These are phyloP conservation scores for Rhodotorula paludigena DNA, from an alignment of 768 basidiomycete species.

Conservation along the genomic window DNA sequence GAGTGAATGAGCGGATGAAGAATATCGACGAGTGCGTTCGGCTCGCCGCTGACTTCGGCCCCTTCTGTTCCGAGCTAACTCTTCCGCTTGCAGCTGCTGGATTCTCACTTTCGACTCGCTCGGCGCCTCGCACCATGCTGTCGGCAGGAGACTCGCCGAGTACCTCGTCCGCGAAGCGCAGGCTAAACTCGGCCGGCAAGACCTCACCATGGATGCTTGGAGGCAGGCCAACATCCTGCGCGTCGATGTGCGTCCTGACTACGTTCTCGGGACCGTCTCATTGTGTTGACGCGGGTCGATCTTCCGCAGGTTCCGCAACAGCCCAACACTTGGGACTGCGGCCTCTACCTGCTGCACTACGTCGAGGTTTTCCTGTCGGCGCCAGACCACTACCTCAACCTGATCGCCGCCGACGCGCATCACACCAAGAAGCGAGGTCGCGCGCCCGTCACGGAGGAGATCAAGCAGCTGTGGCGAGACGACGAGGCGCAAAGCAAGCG, in stretches of 20 bases:
- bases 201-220: conserved; percentile 44
- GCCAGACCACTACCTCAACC: conserved; percentile 47
- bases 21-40: not conserved
- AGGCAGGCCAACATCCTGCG: conserved; percentile 43
- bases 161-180: conserved; percentile 75
- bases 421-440: not conserved
- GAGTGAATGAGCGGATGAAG: not conserved
- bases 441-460: too few relatives aligned
- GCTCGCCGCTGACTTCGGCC: not conserved
- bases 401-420: not conserved
- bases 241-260: conserved; percentile 50
- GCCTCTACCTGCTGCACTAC: conserved; percentile 83
- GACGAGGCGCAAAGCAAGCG: too few relatives aligned
- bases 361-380: conserved; percentile 68
- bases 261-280: not conserved
- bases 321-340: conserved; percentile 86
- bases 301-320: conserved; percentile 73
- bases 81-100: conserved; percentile 56
- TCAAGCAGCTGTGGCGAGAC: not conserved
- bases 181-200: conserved; percentile 58
- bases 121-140: conserved; percentile 64
- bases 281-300: not conserved
- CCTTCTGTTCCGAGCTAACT: conserved; percentile 51
- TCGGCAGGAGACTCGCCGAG: conserved; percentile 56
- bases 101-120: conserved; percentile 90